Evolutionary conservation across 2,329 filamentous ascomycete species (phyloP).

Genomic region (Leptographium procerum): DNA sequence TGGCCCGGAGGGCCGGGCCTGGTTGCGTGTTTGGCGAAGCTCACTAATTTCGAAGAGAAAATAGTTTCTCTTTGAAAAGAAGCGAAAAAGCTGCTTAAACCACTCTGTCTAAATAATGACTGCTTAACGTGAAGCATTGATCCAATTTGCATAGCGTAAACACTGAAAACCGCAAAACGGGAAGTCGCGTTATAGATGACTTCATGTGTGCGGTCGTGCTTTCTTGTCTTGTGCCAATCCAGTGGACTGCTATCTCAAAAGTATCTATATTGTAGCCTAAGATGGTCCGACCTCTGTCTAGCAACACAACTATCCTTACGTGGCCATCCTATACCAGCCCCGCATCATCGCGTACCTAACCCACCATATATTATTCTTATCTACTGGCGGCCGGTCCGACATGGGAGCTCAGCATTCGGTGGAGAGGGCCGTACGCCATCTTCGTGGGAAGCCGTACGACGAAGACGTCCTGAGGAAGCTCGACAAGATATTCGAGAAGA

Average conservation of each 20-base stretch:
- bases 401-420: constrained; percentile 10
- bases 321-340: background rate
- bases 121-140: too few relatives aligned
- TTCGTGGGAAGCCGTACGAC: constrained; percentile 5
- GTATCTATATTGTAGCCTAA: background rate
- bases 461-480: constrained; percentile 6
- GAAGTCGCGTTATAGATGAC: background rate
- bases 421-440: constrained; percentile 8
- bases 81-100: too few relatives aligned
- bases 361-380: background rate
- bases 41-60: too few relatives aligned
- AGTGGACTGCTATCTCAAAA: too few relatives aligned
- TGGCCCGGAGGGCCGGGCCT: too few relatives aligned
- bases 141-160: background rate
- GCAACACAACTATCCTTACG: background rate
- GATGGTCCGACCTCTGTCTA: background rate
- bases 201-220: background rate
- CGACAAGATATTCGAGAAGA: constrained; percentile 7
- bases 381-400: background rate
- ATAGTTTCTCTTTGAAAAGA: too few relatives aligned
- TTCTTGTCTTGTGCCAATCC: background rate
- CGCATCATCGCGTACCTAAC: background rate
- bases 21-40: too few relatives aligned
- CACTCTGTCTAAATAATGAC: too few relatives aligned
- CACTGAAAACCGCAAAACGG: background rate